Conservation (phyloP, 129 eudicot genomes). For the Heracleum sosnowskyi region DNA sequence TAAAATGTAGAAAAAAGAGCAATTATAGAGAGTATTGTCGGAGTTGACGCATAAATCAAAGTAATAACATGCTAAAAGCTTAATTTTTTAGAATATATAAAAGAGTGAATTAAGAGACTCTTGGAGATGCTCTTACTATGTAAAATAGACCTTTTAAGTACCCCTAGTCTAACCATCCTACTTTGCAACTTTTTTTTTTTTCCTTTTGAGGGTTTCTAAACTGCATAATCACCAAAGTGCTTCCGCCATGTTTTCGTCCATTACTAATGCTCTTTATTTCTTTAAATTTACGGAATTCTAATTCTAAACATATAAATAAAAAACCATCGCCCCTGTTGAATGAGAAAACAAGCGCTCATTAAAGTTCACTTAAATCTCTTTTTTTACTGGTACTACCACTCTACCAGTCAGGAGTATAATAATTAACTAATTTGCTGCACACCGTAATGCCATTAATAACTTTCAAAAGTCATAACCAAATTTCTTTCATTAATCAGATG, state of each 20-base stretch:
- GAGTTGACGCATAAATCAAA: too few relatives aligned
- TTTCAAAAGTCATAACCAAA: neutral
- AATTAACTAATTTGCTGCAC: neutral
- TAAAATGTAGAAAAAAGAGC: too few relatives aligned
- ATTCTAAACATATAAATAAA: too few relatives aligned
- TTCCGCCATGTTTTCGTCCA: neutral
- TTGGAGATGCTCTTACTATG: too few relatives aligned
- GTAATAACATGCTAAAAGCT: too few relatives aligned
- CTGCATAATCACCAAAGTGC: neutral
- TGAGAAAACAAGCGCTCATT: too few relatives aligned
- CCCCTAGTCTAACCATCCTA: neutral
- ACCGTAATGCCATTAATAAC: neutral
- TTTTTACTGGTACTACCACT: neutral
- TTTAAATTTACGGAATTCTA: too few relatives aligned
- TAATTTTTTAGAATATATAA: too few relatives aligned
- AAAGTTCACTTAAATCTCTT: too few relatives aligned
- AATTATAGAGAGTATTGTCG: too few relatives aligned
- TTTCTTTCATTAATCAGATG: neutral
- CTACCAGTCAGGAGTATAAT: neutral
- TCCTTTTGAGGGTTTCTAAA: neutral
- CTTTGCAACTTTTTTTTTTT: neutral
- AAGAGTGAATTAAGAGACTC: too few relatives aligned
- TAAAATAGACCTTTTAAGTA: neutral
- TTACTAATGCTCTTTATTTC: neutral
- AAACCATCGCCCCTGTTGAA: too few relatives aligned